These are phyloP conservation scores for Zostera marina DNA, from an alignment of 116 monocot species.

Conservation along the genomic window DNA sequence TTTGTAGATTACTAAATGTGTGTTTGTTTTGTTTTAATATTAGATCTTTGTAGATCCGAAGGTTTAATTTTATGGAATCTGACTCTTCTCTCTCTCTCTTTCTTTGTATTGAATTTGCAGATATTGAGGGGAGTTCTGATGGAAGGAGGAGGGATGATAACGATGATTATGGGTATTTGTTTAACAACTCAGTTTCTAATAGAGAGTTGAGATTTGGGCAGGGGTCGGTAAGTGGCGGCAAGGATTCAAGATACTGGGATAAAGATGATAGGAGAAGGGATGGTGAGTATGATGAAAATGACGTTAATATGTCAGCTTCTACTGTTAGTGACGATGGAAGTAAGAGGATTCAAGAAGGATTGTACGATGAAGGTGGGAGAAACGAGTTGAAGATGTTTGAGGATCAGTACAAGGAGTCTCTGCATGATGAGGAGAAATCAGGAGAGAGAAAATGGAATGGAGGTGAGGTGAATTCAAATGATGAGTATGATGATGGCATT, in stretches of 20 bases:
- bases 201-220: background rate
- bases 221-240: conserved; percentile 11
- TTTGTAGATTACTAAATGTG: background rate
- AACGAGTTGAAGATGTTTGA: conserved; percentile 52
- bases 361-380: conserved; percentile 72
- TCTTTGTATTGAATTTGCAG: conserved; percentile 2
- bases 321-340: background rate
- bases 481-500: conserved; percentile 80
- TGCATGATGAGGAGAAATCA: conserved; percentile 13
- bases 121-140: background rate
- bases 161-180: background rate
- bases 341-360: conserved; percentile 5
- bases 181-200: background rate
- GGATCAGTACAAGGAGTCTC: conserved; percentile 45
- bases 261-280: conserved; percentile 65
- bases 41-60: background rate
- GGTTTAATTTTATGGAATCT: background rate
- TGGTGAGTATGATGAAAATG: conserved; percentile 35
- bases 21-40: no score
- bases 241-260: conserved; percentile 87
- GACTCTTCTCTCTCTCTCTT: background rate
- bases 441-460: conserved; percentile 1
- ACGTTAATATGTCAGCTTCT: background rate
- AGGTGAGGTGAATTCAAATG: conserved; percentile 17
- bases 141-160: background rate